Base-by-base conservation (phyloP, 305 asterid species). In the Fraxinus velutina region DNA sequence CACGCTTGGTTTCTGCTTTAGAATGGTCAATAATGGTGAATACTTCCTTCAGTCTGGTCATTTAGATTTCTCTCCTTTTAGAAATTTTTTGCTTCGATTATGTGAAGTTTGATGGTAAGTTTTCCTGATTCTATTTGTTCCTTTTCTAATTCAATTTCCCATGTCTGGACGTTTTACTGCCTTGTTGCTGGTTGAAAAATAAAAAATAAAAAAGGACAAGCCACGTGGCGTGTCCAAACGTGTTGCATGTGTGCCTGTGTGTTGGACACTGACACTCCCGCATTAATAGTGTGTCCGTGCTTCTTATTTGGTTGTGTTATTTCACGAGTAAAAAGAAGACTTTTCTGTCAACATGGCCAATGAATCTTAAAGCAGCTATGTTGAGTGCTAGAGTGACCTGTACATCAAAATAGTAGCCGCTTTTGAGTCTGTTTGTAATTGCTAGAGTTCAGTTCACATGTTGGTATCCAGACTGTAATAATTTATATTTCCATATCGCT, bases 251-350 rank as follows among this genome's bases (percentile, higher is more conserved):
- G 24, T 70, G 75, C 75, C 10, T 22, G 24, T 30, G 75, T 15
- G 24, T 70, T 4, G 17, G 64, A 64, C 73, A 24, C n/a, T 64
- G 17, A 64, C 33, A 64, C 33, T 64, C 64, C 9, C 34, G 5
- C 39, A 24, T 32, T 70, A 36, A 13, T 34, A 0, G 75, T 7
- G 42, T 30, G 44, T 5, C 75, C 22, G 21, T 13, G 75, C 75
- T 70, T 70, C 75, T 30, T 70, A 70, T 37, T 15, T 70, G 76
- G 19, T 47, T 75, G 33, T 29, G 2, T 52, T 76, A 71, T 81
- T 73, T 79, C 42, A 71, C 72, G 62, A 74, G 83, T 83, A 76
- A 74, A 50, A 75, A 80, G 78, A 55, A 83, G 78, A 70, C 42
- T 73, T 79, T 78, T 81, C 77, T 66, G 36, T 44, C 76, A 83